phyloP scores from a whole-genome alignment of 2,329 filamentous ascomycete species.

The Aspergillus fumigatiaffinis region DNA sequence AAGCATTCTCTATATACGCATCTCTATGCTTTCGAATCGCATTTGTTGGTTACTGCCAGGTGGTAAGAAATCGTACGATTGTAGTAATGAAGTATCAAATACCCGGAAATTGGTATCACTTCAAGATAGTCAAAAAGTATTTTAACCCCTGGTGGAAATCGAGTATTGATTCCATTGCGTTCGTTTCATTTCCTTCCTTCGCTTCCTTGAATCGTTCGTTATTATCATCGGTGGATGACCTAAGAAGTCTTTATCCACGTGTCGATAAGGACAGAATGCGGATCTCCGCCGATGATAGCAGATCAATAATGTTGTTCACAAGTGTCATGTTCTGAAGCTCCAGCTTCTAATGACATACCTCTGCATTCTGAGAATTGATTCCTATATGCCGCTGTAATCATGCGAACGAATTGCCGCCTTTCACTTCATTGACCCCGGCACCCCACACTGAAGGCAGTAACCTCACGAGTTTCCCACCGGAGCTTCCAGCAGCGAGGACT shows the following conservation, averaged over 20 bases:
- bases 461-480: background rate
- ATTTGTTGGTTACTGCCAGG: background rate
- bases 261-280: background rate
- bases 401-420: background rate
- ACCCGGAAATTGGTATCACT: background rate
- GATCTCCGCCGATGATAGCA: background rate
- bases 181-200: background rate
- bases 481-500: slow-evolving; percentile 2
- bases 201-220: background rate
- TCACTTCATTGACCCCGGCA: background rate
- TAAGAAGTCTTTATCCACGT: background rate
- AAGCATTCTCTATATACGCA: background rate
- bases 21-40: background rate
- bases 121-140: background rate
- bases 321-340: slow-evolving; percentile 9
- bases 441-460: background rate
- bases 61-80: background rate
- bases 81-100: background rate
- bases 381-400: background rate
- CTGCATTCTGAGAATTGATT: background rate
- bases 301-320: slow-evolving; percentile 6
- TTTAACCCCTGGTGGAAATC: background rate
- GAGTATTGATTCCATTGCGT: background rate
- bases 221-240: background rate
- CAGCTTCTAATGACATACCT: background rate